Conservation (phyloP, 805 yeast species). For the Yueomyces sinensis region DNA sequence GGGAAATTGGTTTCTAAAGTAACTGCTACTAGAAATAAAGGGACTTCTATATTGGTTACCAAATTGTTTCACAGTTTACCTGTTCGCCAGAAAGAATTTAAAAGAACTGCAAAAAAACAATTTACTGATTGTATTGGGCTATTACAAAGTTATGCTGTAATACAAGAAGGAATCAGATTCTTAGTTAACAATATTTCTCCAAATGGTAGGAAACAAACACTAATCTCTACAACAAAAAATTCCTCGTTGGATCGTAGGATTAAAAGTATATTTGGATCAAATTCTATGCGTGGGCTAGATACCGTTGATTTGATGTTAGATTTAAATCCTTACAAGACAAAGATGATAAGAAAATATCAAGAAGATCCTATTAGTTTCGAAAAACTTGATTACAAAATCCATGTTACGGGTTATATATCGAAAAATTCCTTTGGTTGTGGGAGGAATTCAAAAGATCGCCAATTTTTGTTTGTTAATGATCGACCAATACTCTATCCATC, state of each 20-base stretch:
- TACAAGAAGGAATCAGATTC: conserved; percentile 44
- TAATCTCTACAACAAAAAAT: conserved; percentile 48
- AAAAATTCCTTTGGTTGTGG: conserved; percentile 71
- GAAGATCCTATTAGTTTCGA: conserved; percentile 7
- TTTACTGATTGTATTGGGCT: conserved; percentile 52
- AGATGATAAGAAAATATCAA: conserved; percentile 7
- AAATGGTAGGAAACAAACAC: conserved; percentile 35
- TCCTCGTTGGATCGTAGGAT: conserved; percentile 41
- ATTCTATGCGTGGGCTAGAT: conserved; percentile 44
- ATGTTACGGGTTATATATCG: conserved; percentile 53
- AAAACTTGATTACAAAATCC: conserved; percentile 22
- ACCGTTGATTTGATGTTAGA: conserved; percentile 33
- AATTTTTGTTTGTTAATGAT: conserved; percentile 55
- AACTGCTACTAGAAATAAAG: conserved; percentile 42
- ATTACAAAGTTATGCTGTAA: conserved; percentile 56
- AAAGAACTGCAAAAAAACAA: conserved; percentile 55
- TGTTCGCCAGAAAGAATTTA: conserved; percentile 66
- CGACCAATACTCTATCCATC: conserved; percentile 57
- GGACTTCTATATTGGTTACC: conserved; percentile 51
- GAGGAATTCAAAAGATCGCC: conserved; percentile 60
- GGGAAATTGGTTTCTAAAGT: conserved; percentile 37
- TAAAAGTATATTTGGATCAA: conserved; percentile 56
- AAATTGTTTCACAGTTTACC: conserved; percentile 61
- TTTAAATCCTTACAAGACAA: conserved; percentile 20
- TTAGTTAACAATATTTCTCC: conserved; percentile 40